phyloP scores from a whole-genome alignment of 2,329 filamentous ascomycete genomes.

The Cladorrhinum sp. region DNA sequence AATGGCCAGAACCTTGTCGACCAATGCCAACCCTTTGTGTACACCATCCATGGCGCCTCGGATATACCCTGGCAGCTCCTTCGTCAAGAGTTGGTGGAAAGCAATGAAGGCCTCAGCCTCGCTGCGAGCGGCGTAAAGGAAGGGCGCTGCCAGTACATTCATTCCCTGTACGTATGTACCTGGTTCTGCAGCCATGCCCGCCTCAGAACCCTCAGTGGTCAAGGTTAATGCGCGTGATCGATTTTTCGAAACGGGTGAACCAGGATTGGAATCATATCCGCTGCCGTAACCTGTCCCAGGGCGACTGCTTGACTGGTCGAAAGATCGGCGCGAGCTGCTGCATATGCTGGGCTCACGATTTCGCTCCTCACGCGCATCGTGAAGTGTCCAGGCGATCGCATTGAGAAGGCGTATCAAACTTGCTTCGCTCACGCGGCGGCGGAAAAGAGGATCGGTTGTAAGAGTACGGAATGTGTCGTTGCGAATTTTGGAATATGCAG shows the following conservation, averaged over 20 bases:
- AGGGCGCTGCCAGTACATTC: slow-evolving; percentile 95
- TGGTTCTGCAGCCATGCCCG: slow-evolving; percentile 56
- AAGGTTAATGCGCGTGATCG: slow-evolving; percentile 57
- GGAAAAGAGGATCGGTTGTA: slow-evolving; percentile 95
- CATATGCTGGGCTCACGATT: slow-evolving; percentile 39
- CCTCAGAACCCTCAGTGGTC: slow-evolving; percentile 63
- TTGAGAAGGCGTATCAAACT: slow-evolving; percentile 92
- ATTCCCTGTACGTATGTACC: slow-evolving; percentile 97
- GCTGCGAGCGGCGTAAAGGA: slow-evolving; percentile 89
- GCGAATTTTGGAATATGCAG: slow-evolving; percentile 94
- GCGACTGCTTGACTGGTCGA: slow-evolving; percentile 23
- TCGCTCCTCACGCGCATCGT: slow-evolving; percentile 66
- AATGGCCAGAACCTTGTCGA: slow-evolving; percentile 87
- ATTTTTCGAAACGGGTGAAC: slow-evolving; percentile 45
- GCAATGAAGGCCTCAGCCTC: slow-evolving; percentile 93
- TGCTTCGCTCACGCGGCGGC: slow-evolving; percentile 90
- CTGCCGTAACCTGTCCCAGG: slow-evolving; percentile 27
- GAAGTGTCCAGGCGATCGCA: slow-evolving; percentile 88
- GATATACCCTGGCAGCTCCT: slow-evolving; percentile 90
- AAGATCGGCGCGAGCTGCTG: slow-evolving; percentile 28
- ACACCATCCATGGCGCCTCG: slow-evolving; percentile 96
- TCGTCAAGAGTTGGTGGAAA: slow-evolving; percentile 82
- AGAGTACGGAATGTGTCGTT: slow-evolving; percentile 98
- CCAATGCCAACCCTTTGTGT: slow-evolving; percentile 83
- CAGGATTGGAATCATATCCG: slow-evolving; percentile 32